phyloP scores from a whole-genome alignment of 2,329 filamentous ascomycete genomes.

The Fusarium graminum region DNA sequence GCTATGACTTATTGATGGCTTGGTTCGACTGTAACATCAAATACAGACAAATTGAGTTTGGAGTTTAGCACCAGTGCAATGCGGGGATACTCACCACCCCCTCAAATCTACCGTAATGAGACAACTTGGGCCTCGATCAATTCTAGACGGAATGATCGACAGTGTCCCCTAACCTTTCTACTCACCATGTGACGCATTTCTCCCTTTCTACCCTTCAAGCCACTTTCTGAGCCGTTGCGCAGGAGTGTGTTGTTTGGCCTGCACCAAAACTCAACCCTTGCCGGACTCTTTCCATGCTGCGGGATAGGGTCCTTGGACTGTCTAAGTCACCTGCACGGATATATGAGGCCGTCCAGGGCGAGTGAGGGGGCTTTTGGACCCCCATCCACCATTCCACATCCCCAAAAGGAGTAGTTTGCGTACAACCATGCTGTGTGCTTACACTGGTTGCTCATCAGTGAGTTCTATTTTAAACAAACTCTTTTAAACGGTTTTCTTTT shows the following conservation, averaged over 20 bases:
- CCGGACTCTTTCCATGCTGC: slow-evolving; percentile 2
- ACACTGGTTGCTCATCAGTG: background rate
- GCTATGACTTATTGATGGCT: background rate
- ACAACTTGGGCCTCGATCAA: slow-evolving; percentile 13
- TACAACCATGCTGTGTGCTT: background rate
- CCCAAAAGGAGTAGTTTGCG: background rate
- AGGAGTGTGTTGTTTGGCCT: background rate
- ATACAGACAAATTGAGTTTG: background rate
- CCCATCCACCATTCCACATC: background rate
- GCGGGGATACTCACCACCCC: background rate
- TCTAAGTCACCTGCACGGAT: background rate
- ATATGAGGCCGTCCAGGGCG: slow-evolving; percentile 3
- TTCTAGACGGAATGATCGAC: slow-evolving; percentile 46
- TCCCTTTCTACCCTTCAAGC: slow-evolving; percentile 18
- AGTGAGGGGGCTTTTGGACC: background rate
- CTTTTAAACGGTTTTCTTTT: no score
- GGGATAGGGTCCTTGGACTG: background rate
- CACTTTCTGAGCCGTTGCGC: slow-evolving; percentile 20
- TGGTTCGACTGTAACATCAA: slow-evolving; percentile 2
- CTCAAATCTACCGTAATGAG: background rate
- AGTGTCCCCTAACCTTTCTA: slow-evolving; percentile 13
- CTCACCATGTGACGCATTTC: slow-evolving; percentile 43
- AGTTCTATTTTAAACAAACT: no score
- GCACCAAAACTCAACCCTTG: slow-evolving; percentile 23
- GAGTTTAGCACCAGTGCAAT: background rate